Evolutionary conservation across 1,284 basidiomycete genomes (phyloP).

Genomic region (Caloboletus inedulis): DNA sequence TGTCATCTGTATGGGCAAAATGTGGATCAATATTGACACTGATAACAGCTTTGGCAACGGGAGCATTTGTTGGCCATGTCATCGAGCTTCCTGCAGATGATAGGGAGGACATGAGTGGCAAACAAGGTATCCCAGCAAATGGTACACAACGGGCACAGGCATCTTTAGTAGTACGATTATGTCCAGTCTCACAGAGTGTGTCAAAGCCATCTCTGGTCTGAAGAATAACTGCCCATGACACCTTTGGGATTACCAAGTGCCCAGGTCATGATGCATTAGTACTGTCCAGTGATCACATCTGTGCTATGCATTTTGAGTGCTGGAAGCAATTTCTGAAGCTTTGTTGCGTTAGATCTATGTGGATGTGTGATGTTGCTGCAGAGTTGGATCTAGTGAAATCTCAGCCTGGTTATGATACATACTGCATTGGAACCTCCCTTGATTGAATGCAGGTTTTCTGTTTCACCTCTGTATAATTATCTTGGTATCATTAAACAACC

Average conservation of each 20-base stretch:
- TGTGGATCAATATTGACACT: constrained; percentile 4
- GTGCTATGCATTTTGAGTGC: not conserved
- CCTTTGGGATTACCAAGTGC: constrained; percentile 16
- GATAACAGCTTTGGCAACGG: constrained; percentile 3
- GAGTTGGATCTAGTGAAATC: constrained; percentile 3
- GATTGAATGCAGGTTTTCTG: constrained; percentile 6
- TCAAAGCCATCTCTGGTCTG: constrained; percentile 12
- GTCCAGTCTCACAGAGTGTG: not conserved
- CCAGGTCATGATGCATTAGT: constrained; percentile 1
- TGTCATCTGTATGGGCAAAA: not conserved
- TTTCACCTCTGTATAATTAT: constrained; percentile 12
- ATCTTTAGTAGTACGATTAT: not conserved
- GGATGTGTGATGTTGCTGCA: not conserved
- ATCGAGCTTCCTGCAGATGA: constrained; percentile 24
- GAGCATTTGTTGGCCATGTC: constrained; percentile 21
- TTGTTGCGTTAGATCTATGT: not conserved
- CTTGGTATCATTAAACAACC: constrained; percentile 22
- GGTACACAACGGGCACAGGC: not conserved
- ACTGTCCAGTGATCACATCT: not conserved
- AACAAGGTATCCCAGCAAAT: not conserved
- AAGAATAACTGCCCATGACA: constrained; percentile 21
- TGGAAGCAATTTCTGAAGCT: not conserved
- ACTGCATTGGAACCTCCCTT: not conserved
- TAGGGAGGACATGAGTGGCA: not conserved
- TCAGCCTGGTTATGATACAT: not conserved